These are phyloP conservation scores for Fusarium lyarnte DNA, from an alignment of 2,329 filamentous ascomycete genomes.

Conservation along the genomic window DNA sequence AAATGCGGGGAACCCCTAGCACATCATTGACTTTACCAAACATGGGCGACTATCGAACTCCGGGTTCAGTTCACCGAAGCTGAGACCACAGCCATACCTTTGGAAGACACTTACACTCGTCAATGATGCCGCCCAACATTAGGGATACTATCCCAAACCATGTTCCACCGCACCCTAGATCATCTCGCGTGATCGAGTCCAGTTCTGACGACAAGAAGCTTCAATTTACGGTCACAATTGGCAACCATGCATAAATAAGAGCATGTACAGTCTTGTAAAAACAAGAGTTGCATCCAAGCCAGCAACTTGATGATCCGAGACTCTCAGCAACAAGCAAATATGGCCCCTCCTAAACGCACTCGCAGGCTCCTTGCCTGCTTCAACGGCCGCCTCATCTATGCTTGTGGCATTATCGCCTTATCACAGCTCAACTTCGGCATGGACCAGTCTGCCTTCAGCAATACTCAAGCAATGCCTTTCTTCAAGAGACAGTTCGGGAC, in stretches of 20 bases:
- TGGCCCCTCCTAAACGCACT: not conserved
- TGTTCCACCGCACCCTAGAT: not conserved
- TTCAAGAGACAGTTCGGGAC: constrained; percentile 49
- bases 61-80: not conserved
- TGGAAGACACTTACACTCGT: not conserved
- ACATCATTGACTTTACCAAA: not conserved
- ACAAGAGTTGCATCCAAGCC: not conserved
- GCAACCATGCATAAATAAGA: not conserved
- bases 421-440: constrained; percentile 54
- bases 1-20: not conserved
- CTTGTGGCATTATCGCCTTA: constrained; percentile 44
- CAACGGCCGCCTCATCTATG: constrained; percentile 43
- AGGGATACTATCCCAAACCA: not conserved
- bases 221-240: not conserved
- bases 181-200: constrained; percentile 1
- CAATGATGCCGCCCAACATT: not conserved
- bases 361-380: constrained; percentile 1
- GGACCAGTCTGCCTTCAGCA: constrained; percentile 50
- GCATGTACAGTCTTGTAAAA: not conserved
- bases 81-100: not conserved
- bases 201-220: not conserved
- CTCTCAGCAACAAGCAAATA: not conserved
- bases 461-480: constrained; percentile 51
- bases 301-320: not conserved
- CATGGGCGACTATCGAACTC: not conserved